Conservation (phyloP, 768 basidiomycete species). For the Tephrocybe sp. region DNA sequence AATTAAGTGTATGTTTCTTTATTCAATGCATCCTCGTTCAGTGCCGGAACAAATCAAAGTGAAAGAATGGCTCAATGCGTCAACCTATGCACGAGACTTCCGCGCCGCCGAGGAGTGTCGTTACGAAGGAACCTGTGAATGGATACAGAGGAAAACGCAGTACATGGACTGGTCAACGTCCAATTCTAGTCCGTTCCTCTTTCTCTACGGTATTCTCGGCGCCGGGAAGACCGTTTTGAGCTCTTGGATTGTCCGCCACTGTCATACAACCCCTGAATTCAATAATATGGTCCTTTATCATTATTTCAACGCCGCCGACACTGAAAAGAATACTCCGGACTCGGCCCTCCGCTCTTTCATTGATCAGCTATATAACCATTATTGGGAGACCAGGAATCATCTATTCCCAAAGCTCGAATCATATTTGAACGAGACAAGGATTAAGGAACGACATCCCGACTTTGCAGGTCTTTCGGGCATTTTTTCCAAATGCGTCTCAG, state of each 20-base stretch:
- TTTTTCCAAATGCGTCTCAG: not conserved
- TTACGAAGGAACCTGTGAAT: slow-evolving; percentile 9
- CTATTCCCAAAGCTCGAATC: not conserved
- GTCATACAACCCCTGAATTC: not conserved
- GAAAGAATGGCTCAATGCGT: slow-evolving; percentile 6
- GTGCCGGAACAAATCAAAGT: not conserved
- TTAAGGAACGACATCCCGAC: not conserved
- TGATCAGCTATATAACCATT: not conserved
- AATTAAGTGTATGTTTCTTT: too few species aligned
- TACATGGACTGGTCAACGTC: not conserved
- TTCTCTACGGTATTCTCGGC: slow-evolving; percentile 6
- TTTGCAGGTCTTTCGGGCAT: not conserved
- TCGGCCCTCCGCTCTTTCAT: slow-evolving; percentile 3
- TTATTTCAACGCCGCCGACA: slow-evolving; percentile 7
- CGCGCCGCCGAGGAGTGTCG: not conserved
- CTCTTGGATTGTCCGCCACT: slow-evolving; percentile 6
- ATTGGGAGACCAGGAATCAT: not conserved
- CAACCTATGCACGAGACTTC: slow-evolving; percentile 5
- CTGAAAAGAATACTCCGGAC: not conserved
- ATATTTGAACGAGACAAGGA: not conserved
- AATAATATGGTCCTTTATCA: slow-evolving; percentile 5
- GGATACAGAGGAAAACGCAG: slow-evolving; percentile 1
- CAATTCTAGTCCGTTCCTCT: not conserved
- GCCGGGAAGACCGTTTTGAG: slow-evolving; percentile 11
- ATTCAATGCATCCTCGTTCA: too few species aligned